Base-by-base conservation (phyloP, 177 flowering plant genomes). In the Vitis hybrid region DNA sequence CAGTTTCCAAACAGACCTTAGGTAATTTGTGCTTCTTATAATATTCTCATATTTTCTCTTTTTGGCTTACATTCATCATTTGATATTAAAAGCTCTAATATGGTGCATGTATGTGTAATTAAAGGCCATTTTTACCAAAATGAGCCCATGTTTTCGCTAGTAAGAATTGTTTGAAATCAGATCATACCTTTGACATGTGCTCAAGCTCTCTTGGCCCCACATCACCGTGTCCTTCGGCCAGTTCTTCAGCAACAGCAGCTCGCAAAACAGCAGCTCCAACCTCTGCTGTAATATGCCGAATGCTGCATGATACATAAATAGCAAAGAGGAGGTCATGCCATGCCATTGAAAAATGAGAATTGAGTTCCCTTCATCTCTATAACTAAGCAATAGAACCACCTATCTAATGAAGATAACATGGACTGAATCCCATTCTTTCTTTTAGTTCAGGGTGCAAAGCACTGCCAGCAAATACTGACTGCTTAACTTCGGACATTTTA, bases 231-330 rank as follows among this genome's bases (percentile, higher is more conserved):
- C 99, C 99, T 81, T 96, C 97, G 13, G 97, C 99, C 33, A 90
- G 68, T 5, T 84, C 90, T 77, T 92, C 97, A 14, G 78, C 88
- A 71, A 94, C 90, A 18, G 99, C 99, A 61, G 93, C 89, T 60
- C 76, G 88, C 59, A 94, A 60, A 54, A 96, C 97, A 66, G 97
- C 97, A 68, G 97, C 97, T 68, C 90, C 98, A 68, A 96, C 99
- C 77, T 94, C 95, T 64, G 95, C 90, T 5, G 99, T 96, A 24
- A 96, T 90, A 59, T 89, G 84, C 66, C 99, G 80, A 66, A 96
- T 94, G 62, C 99, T 96, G 87, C 85, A 87, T 53, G 9, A 68
- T 13, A 15, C 59, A 69, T 1, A 65, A 28, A 52, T 28, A 47
- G 51, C 9, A 52, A 9, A 54, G 57, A 11, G 20, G 18, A 33